Base-by-base conservation (phyloP, 371 early-diverging fungal species). In the Apophysomyces variabilis region DNA sequence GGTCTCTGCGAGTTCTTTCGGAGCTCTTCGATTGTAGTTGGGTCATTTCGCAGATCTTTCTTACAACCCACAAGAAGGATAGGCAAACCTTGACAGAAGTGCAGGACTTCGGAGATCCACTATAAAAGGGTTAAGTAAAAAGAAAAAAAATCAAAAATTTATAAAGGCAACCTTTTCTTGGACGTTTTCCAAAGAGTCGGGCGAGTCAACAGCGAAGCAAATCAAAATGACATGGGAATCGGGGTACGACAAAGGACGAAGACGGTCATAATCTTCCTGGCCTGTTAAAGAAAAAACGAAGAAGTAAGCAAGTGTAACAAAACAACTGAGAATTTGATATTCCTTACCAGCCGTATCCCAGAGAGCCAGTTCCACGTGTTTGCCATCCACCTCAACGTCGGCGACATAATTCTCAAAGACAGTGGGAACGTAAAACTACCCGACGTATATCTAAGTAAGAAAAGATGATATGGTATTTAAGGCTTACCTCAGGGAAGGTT, bases 361-460 rank as follows among this genome's bases (percentile, higher is more conserved):
- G 46, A 99, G 82, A 38, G 96, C 95, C 38, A 99, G 86, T 80
- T 98, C 96, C 39, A 98, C 93, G 11, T 87, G 88, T 80, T 89
- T 90, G 71, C 93, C 95, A 83, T 98, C 97, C 14, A 97, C 92
- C 66, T 92, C 88, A 65, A 98, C 94, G 75, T 96, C 95, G 47
- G 93, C 92, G 60, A 96, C 95, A 79, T 95, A 94, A 78, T 96
- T 97, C 79, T 99, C 97, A 84, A 98, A 98, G 38, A 98, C 95
- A 57, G 99, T 97, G 58, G 97, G 97, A 58, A 95, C 89, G 70
- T 95, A 93, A 64, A 86, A 82, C 91, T 91, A 72, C 16, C 13
- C 13, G 11, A 16, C 7, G 21, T 26, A 38, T 32, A 38, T 9
- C 32, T 32, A 12, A 54, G 43, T 21, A 44, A 21, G 54, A 57